phyloP scores from a whole-genome alignment of 129 eudicot species.

The Centaurea solstitialis region DNA sequence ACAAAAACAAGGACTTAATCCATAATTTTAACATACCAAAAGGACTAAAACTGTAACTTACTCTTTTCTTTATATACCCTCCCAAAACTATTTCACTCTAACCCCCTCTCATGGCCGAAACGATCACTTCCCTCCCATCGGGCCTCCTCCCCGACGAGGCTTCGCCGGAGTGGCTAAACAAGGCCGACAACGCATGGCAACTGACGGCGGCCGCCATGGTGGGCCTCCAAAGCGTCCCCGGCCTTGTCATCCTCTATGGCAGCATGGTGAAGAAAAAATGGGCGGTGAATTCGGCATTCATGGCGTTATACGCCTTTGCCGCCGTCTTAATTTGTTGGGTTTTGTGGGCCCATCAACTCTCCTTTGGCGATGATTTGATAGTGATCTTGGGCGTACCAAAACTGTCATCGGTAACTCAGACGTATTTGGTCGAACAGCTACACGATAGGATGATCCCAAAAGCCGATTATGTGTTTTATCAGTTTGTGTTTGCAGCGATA shows the following conservation, averaged over 20 bases:
- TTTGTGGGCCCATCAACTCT: slow-evolving; percentile 63
- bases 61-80: slow-evolving; percentile 22
- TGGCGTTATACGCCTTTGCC: slow-evolving; percentile 84
- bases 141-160: slow-evolving; percentile 42
- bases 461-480: slow-evolving; percentile 71
- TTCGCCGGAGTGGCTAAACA: slow-evolving; percentile 67
- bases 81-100: slow-evolving; percentile 8
- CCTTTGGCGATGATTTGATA: slow-evolving; percentile 42
- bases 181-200: slow-evolving; percentile 69
- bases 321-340: slow-evolving; percentile 78
- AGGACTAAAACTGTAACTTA: neutral
- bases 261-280: slow-evolving; percentile 90
- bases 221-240: slow-evolving; percentile 79
- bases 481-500: slow-evolving; percentile 73
- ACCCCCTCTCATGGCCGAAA: slow-evolving; percentile 17
- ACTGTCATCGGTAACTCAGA: slow-evolving; percentile 12
- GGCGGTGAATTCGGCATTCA: slow-evolving; percentile 85
- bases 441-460: slow-evolving; percentile 28
- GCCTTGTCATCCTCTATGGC: slow-evolving; percentile 80
- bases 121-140: slow-evolving; percentile 30
- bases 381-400: slow-evolving; percentile 44
- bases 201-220: slow-evolving; percentile 73
- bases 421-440: slow-evolving; percentile 29
- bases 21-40: neutral
- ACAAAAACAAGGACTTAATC: neutral